Evolutionary conservation across 2,329 filamentous ascomycete species (phyloP), one percentile per base, ranked within the genome.

Genomic region (Phoma sp.): DNA sequence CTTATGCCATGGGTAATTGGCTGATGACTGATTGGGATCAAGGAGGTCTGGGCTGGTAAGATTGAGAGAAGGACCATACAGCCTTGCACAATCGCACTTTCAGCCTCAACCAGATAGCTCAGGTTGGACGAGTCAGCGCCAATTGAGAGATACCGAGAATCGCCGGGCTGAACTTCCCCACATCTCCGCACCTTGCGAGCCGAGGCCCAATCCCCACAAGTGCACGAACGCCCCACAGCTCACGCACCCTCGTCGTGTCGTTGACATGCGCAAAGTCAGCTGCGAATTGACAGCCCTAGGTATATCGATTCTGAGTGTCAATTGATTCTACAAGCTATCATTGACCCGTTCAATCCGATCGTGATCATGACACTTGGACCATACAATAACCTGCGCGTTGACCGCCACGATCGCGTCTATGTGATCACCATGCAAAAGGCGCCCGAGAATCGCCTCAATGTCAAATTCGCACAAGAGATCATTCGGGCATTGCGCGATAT

Each of bases 401-500:
- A 78, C 49, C 77, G 77, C 49, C 67, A 80, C 67, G 78, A 75
- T 58, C 77, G 79, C 55, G 69, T 82, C 58, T 83, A 81, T 64
- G 72, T 84, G 47, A 76, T 84, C 43, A 83, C 81, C 7, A 80
- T 84, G 76, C 76, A 80, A 46, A 83, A 82, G 60, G 73, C 78
- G 8, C 80, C 80, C 1, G 82, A 84, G 64, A 84, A 85, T 64
- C 75, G 82, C 22, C 64, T 84, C 42, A 82, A 81, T 61, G 74
- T 76, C 13, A 70, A 67, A 7, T 83, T 79, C 57, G 79, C 79
- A 37, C 82, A 83, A 65, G 80, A 82, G 56, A 77, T 84, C 33
- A 83, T 84, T 57, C 66, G 72, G 30, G 79, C 81, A 2, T 78
- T 82, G 50, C 77, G 77, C 58, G 70, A 75, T 14, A 78, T 83